Conservation (phyloP, 169 alveolate genomes). For the Eimeria brunetti region DNA sequence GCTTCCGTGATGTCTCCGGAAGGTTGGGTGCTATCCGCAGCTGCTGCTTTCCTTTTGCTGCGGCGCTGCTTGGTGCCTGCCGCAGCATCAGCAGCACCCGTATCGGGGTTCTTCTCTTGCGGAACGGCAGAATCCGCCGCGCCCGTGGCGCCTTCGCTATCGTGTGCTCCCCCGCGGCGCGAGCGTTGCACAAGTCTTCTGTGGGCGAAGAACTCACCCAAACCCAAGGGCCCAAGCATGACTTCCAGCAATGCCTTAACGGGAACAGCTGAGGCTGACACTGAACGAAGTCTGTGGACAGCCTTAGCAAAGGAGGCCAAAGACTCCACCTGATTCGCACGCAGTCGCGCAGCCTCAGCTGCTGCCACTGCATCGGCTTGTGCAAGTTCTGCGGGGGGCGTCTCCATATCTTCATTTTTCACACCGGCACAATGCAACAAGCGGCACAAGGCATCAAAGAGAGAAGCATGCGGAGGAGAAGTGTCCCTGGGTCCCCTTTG, state of each 20-base stretch:
- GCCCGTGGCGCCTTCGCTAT: neutral
- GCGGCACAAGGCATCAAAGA: slow-evolving; percentile 53
- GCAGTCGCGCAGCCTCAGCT: slow-evolving; percentile 48
- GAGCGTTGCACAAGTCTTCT: slow-evolving; percentile 6
- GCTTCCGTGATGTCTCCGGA: neutral
- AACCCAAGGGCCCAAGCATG: slow-evolving; percentile 33
- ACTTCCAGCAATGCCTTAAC: slow-evolving; percentile 47
- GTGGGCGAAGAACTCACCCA: slow-evolving; percentile 53
- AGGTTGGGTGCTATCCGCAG: neutral
- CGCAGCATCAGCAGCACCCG: neutral
- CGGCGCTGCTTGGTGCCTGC: slow-evolving; percentile 11
- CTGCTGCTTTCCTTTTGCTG: slow-evolving; percentile 37
- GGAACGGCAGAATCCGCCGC: neutral
- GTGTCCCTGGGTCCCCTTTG: neutral
- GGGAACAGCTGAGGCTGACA: slow-evolving; percentile 11
- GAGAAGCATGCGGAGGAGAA: neutral
- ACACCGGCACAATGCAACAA: slow-evolving; percentile 24
- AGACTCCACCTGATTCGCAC: slow-evolving; percentile 50
- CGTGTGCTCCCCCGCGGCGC: neutral
- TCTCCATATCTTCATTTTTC: neutral
- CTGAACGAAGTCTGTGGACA: neutral
- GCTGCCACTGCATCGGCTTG: slow-evolving; percentile 34
- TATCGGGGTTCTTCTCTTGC: neutral
- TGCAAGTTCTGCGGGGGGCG: neutral
- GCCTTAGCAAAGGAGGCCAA: slow-evolving; percentile 29